Conservation (phyloP, 1,284 basidiomycete species). For the Rhodotorula mucilaginosa region DNA sequence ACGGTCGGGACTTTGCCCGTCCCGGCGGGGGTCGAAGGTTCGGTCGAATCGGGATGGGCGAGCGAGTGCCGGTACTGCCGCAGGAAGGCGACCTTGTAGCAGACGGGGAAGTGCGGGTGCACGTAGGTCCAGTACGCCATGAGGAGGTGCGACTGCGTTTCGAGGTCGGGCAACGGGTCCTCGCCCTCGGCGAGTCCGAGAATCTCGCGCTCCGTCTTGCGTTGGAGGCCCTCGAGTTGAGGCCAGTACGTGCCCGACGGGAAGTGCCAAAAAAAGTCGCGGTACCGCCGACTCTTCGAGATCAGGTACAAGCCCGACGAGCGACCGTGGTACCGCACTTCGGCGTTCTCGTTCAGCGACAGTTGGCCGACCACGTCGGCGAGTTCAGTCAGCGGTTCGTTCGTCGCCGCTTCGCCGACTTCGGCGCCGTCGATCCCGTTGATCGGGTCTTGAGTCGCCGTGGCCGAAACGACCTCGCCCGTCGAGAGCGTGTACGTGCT, state of each 20-base stretch:
- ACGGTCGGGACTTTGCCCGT: constrained; percentile 58
- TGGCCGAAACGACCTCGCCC: not conserved
- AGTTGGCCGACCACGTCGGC: constrained; percentile 74
- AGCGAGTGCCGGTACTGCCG: constrained; percentile 55
- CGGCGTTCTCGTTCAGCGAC: constrained; percentile 76
- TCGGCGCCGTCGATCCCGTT: not conserved
- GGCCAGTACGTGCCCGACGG: constrained; percentile 81
- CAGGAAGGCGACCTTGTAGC: constrained; percentile 56
- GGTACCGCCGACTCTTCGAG: constrained; percentile 64
- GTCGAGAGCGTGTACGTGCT: constrained; percentile 32
- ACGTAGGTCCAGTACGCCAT: constrained; percentile 75
- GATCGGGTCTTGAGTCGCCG: not conserved
- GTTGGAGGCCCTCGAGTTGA: constrained; percentile 53
- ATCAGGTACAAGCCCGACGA: constrained; percentile 75
- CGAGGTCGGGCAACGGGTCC: constrained; percentile 53
- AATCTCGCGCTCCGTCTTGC: constrained; percentile 50
- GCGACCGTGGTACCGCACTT: constrained; percentile 55
- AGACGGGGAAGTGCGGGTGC: constrained; percentile 57
- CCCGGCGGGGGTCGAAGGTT: constrained; percentile 43
- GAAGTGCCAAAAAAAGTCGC: constrained; percentile 76
- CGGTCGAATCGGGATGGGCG: constrained; percentile 35
- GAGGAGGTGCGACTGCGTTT: constrained; percentile 63
- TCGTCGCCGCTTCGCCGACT: constrained; percentile 7
- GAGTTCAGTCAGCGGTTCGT: constrained; percentile 51
- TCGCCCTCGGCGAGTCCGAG: constrained; percentile 42